Evolutionary conservation across 495 filamentous ascomycete species (phyloP), one percentile per base, ranked within the genome.

Genomic region (Cercophora sp.): DNA sequence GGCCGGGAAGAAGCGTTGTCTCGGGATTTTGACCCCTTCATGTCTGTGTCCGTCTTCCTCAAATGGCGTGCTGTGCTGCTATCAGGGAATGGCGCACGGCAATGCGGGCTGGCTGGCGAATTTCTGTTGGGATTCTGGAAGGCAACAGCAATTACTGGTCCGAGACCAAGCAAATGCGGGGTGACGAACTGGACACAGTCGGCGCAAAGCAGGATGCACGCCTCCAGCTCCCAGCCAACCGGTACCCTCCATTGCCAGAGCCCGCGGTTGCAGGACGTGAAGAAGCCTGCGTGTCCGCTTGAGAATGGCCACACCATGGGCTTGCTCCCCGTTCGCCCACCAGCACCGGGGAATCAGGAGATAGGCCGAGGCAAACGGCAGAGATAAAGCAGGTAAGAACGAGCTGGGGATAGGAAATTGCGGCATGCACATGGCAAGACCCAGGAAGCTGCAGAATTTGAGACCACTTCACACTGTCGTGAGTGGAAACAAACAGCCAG

Each of bases 61-160:
- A 15, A 22, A 39, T 11, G 16, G 29, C 16, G 18, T 25, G 29
- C 47, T 39, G 47, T 26, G 47, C 32, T 11, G 11, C 15, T 29
- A 32, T 47, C 19, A 23, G 9, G 24, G 13, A 10, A 37, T 18
- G 24, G 31, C 47, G 32, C 47, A 20, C n/a, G 13, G 11, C n/a
- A 20, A 10, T 2, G 19, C 18, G 22, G 18, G 22, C 50, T 48
- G 35, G 18, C 39, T 32, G 40, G 34, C 40, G 48, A 35, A 31
- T 22, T 58, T 58, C 55, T 55, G 27, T 48, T 31, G 25, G 32
- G 18, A 32, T 61, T 58, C 58, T 58, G 55, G 55, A 58, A 61
- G 55, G 16, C 40, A 47, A 22, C 40, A 18, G 25, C 35, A 35
- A n/a, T 6, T 23, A 8, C 13, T 15, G 25, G 27, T 29, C 37